These are phyloP conservation scores for Leccinum barrowsii DNA, from an alignment of 768 basidiomycete species.

Conservation along the genomic window DNA sequence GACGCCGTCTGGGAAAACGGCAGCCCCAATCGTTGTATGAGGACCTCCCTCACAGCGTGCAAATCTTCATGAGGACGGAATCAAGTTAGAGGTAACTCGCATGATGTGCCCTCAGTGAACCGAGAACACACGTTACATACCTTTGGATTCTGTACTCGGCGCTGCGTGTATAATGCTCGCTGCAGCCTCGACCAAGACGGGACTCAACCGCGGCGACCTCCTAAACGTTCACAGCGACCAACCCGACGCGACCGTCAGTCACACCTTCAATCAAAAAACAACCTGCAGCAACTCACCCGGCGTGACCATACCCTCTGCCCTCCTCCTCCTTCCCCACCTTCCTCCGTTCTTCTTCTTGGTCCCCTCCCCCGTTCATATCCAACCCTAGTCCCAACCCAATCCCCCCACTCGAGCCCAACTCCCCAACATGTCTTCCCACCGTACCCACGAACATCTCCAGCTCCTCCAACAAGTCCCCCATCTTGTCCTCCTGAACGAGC, in stretches of 20 bases:
- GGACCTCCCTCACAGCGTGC: conserved; percentile 46
- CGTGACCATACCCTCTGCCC: conserved; percentile 20
- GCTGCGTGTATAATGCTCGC: conserved; percentile 66
- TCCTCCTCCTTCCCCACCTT: background rate
- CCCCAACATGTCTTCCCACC: conserved; percentile 53
- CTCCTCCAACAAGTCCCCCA: conserved; percentile 59
- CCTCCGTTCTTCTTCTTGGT: background rate
- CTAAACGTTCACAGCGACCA: conserved; percentile 22
- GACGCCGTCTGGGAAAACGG: conserved; percentile 54
- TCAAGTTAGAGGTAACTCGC: background rate
- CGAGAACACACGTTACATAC: conserved; percentile 31
- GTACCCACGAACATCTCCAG: conserved; percentile 67
- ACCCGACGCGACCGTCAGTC: conserved; percentile 4
- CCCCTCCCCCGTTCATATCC: background rate
- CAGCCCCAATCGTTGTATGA: conserved; percentile 54
- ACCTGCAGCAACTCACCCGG: conserved; percentile 27
- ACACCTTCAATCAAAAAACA: background rate
- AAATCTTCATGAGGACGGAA: conserved; percentile 45
- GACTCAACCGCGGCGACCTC: conserved; percentile 37
- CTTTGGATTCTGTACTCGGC: conserved; percentile 54
- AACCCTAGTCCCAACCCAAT: conserved; percentile 4
- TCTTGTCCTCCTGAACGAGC: conserved; percentile 58
- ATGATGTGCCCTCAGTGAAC: background rate
- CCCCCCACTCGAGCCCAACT: conserved; percentile 39
- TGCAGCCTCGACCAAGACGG: conserved; percentile 59